Conservation (phyloP, 345 rosid species). For the Trapa incisa region DNA sequence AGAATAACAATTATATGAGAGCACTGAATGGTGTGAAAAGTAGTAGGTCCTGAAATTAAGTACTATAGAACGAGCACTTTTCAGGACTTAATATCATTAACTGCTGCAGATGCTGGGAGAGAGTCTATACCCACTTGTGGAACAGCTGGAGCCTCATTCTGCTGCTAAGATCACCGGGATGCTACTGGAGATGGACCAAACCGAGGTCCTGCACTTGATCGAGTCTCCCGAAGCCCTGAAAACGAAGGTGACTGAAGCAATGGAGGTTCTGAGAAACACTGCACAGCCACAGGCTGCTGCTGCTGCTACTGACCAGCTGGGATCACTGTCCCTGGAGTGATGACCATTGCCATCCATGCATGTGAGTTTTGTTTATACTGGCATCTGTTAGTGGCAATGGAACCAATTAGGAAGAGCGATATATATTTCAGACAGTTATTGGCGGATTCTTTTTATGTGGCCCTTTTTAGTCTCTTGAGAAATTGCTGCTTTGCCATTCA, state of each 20-base stretch:
- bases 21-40: neutral
- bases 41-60: too few species aligned
- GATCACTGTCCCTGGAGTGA: constrained; percentile 49
- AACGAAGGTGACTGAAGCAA: constrained; percentile 81
- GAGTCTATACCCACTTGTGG: constrained; percentile 88
- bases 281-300: constrained; percentile 44
- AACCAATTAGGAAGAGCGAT: too few species aligned
- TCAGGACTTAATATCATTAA: neutral
- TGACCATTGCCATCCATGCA: constrained; percentile 18
- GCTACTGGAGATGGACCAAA: constrained; percentile 97
- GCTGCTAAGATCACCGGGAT: constrained; percentile 92
- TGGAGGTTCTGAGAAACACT: constrained; percentile 83
- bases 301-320: constrained; percentile 46
- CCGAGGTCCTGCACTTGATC: constrained; percentile 81
- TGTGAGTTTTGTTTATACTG: too few species aligned
- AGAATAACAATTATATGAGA: too few species aligned
- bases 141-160: constrained; percentile 74
- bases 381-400: too few species aligned
- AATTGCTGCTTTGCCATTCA: too few species aligned
- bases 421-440: too few species aligned
- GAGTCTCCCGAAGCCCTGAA: constrained; percentile 91
- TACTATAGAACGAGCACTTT: neutral
- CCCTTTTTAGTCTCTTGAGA: too few species aligned
- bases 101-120: constrained; percentile 71
- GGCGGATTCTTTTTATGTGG: too few species aligned